Evolutionary conservation across 352 stramenopile genomes (phyloP), one percentile per base, ranked within the genome.

Genomic region (Thalassiosira allenii): DNA sequence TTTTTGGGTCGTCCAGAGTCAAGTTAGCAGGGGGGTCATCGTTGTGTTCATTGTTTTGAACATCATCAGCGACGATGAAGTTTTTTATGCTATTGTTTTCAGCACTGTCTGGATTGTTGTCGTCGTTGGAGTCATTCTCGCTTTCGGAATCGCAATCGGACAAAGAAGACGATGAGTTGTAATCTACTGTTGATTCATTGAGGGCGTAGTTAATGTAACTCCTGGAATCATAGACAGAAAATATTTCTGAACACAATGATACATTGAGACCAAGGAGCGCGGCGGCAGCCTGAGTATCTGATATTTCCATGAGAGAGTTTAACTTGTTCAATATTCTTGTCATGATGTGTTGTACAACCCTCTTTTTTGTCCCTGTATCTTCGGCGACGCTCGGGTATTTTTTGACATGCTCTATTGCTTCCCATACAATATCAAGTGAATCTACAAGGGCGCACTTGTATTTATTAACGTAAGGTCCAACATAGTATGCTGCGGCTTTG

Each of bases 321-420:
- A 81, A 25, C 54, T 81, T 54, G 33, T 81, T 81, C 20, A 74
- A 11, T n/a, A 81, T 61, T 27, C 43, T 43, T 44, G 73, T 81
- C 41, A 81, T 25, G 6, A 75, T 29, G 37, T 75, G 64, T 44
- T 81, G 61, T 12, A 79, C 69, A 49, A 58, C 33, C 20, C 69
- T 27, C 32, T 40, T 56, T 40, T 68, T 37, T n/a, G 73, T 75
- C 8, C n/a, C 4, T 27, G 4, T 69, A 32, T 81, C 73, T 64
- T 75, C 63, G 20, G 73, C 63, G 30, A 63, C 44, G 32, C 54
- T 81, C 32, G 63, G 62, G 34, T 66, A 75, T 75, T 70, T 54
- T 25, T 70, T 34, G 22, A 47, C 73, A 51, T 81, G 53, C 41
- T 70, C 63, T 34, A 32, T 54, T n/a, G 73, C 63, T 65, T 69